phyloP scores from a whole-genome alignment of 1,284 basidiomycete genomes.

The Leccinum ponderosum region DNA sequence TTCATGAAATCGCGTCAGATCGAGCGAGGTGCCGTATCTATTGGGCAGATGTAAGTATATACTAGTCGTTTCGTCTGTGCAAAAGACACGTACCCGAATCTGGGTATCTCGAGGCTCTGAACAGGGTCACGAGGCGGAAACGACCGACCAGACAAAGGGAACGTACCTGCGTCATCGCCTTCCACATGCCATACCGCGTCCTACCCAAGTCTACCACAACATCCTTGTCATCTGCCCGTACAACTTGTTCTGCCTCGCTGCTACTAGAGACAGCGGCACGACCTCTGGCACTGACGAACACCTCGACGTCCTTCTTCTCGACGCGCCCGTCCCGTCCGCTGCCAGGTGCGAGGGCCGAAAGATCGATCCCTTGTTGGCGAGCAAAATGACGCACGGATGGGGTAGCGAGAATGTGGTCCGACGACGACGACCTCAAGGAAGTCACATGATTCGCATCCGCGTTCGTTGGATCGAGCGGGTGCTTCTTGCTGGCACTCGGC shows the following conservation, averaged over 20 bases:
- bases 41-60: constrained; percentile 1
- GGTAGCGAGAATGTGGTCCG: constrained; percentile 57
- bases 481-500: constrained; percentile 34
- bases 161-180: constrained; percentile 76
- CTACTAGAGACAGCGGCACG: background rate
- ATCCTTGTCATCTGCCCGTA: constrained; percentile 27
- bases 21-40: constrained; percentile 79
- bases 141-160: background rate
- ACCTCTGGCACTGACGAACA: constrained; percentile 43
- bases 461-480: constrained; percentile 69
- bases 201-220: constrained; percentile 72
- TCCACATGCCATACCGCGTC: constrained; percentile 85
- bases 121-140: constrained; percentile 4
- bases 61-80: background rate
- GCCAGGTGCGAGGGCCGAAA: constrained; percentile 61
- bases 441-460: background rate
- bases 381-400: constrained; percentile 83
- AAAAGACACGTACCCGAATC: constrained; percentile 60
- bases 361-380: constrained; percentile 62
- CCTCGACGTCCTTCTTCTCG: constrained; percentile 75
- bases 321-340: constrained; percentile 77
- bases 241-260: background rate
- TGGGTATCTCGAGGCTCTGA: constrained; percentile 78
- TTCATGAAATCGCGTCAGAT: constrained; percentile 77
- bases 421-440: constrained; percentile 17